Evolutionary conservation across 352 stramenopile genomes (phyloP).

Genomic region (Globisporangium spiculum): DNA sequence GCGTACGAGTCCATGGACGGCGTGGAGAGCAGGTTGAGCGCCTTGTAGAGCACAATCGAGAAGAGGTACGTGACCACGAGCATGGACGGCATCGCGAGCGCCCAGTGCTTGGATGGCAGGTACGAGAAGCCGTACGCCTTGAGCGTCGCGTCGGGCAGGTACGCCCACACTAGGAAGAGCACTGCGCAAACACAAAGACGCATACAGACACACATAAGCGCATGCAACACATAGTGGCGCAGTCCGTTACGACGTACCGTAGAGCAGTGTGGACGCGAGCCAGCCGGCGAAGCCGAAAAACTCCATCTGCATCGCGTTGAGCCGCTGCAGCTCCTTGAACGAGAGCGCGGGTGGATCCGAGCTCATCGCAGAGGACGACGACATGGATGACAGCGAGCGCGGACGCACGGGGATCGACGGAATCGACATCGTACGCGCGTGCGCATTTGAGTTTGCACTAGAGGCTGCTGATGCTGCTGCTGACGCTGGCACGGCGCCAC

Average conservation of each 20-base stretch:
- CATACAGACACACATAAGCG: neutral
- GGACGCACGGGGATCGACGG: neutral
- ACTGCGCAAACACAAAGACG: slow-evolving; percentile 30
- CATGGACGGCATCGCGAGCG: slow-evolving; percentile 80
- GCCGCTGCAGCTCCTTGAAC: slow-evolving; percentile 79
- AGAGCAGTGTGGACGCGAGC: slow-evolving; percentile 75
- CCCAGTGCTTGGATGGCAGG: slow-evolving; percentile 89
- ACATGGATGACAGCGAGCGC: slow-evolving; percentile 14
- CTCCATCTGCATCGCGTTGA: slow-evolving; percentile 83
- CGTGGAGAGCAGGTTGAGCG: slow-evolving; percentile 76
- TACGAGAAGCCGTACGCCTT: slow-evolving; percentile 83
- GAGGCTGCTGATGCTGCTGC: neutral
- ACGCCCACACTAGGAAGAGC: slow-evolving; percentile 87
- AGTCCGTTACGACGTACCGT: slow-evolving; percentile 39
- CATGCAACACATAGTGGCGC: neutral
- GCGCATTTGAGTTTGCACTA: neutral
- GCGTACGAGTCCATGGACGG: slow-evolving; percentile 71
- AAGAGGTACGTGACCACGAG: slow-evolving; percentile 83
- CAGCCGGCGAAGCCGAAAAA: slow-evolving; percentile 86
- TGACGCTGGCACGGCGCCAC: neutral
- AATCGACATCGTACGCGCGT: neutral
- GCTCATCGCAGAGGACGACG: slow-evolving; percentile 13
- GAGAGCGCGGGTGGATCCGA: slow-evolving; percentile 34
- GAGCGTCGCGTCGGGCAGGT: slow-evolving; percentile 77
- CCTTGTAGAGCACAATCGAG: slow-evolving; percentile 81